Base-by-base conservation (phyloP, 2,329 filamentous ascomycete species). In the Venturia asperata region DNA sequence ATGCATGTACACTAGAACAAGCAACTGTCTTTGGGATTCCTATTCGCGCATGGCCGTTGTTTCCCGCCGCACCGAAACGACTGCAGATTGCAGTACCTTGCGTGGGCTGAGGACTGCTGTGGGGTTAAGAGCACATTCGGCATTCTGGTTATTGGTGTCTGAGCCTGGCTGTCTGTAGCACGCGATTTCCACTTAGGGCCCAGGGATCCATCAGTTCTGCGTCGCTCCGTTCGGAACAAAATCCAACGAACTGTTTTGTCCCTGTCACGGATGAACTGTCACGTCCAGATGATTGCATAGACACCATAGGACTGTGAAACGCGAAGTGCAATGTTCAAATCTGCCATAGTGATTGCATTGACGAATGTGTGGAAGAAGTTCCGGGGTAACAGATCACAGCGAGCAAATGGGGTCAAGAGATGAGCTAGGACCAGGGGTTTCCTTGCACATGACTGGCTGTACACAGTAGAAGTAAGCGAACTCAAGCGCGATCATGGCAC, bases 1-100 rank as follows among this genome's bases (percentile, higher is more conserved):
- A 17, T 56, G 27, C 52, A 58, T 58, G 19, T 24, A 58, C 52
- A 27, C 52, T n/a, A 58, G 30, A 39, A 39, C 52, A 58, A 58
- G n/a, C 30, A 17, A 24, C 52, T 15, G n/a, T 10, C 49, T 55
- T 17, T 9, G 17, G n/a, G 11, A 34, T 13, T 55, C 24, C 49
- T 17, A 55, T 55, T 55, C 21, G 49, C 24, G 49, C 11, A 15
- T 24, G 49, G 13, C 24, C 17, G 11, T 55, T 34, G 21, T 34
- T 17, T 55, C 17, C 49, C 27, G 10, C 34, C 5, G 27, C 15
- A 56, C 27, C 30, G 15, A 34, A 19, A 34, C 27, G 37, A 37
- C 37, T 4, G 30, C 30, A 58, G 52, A 58, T 58, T 58, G 52
- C 52, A 58, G 52, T 34, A 37, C 52, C 52, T 34, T 21, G 27